Conservation (phyloP, 2,329 filamentous ascomycete genomes). For the Gnomoniopsis smithogilvyi region DNA sequence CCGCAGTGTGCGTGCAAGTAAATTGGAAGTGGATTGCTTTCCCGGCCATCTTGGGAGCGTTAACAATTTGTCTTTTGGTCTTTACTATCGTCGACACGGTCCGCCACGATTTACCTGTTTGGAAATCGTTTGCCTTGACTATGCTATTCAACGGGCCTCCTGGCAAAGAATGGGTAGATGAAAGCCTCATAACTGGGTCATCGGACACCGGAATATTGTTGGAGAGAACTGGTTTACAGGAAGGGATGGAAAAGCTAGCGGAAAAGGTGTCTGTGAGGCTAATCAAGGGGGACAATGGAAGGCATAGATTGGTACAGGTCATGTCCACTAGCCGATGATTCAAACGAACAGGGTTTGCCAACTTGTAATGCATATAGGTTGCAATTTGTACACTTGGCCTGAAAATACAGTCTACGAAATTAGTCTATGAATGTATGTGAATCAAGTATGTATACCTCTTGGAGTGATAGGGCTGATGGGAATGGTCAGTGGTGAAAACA, state of each 20-base stretch:
- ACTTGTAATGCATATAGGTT: no score
- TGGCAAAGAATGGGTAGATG: conserved; percentile 1
- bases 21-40: conserved; percentile 6
- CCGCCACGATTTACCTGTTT: neutral
- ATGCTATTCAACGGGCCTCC: neutral
- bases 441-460: no score
- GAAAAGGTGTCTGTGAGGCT: neutral
- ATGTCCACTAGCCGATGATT: neutral
- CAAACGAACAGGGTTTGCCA: no score
- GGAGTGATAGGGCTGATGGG: no score
- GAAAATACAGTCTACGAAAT: no score
- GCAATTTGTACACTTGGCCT: no score
- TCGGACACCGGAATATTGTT: neutral
- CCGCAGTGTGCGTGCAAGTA: conserved; percentile 4
- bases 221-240: neutral
- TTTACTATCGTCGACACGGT: neutral
- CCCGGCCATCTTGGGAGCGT: neutral
- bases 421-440: no score
- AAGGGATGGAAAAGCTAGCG: neutral
- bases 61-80: neutral
- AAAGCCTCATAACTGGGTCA: neutral
- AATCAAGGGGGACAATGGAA: neutral
- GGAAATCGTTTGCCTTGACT: conserved; percentile 5
- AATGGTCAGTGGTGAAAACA: no score
- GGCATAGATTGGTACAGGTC: neutral